Evolutionary conservation across 139 green algal species (phyloP), one percentile per base, ranked within the genome.

Genomic region (Auxenochlorella pyrenoidosa): DNA sequence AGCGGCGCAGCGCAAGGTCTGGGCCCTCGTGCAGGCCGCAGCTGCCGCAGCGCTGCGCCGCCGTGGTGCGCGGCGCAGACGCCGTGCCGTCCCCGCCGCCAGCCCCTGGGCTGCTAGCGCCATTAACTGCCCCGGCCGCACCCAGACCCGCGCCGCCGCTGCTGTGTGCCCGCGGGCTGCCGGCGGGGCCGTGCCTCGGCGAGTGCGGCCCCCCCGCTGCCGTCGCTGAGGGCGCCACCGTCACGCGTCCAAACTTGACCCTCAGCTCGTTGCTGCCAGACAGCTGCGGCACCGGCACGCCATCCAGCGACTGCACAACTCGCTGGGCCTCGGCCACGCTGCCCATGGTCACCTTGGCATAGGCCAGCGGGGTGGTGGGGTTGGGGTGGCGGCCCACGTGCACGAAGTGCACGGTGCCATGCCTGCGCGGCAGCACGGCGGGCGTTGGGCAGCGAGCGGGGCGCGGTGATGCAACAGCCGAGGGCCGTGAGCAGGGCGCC

Each of bases 331-430:
- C 79, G 32, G 54, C 59, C 5, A 75, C 22, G 32, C 47, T 73
- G 58, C 79, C 79, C 79, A 84, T 84, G 0, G 79, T 84, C 0
- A 84, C 58, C 21, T 83, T 83, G 54, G 78, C 51, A 24, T 71
- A 71, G 21, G 60, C 79, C 59, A 60, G n/a, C 22, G 59, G 79
- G 59, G 59, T 58, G 38, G 22, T 30, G 24, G 79, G 58, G 59
- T 47, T 36, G 24, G 79, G 38, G 79, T 76, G 79, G 59, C 73
- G 79, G 0, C 79, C 79, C 26, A 85, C 44, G 60, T 59, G 79
- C 36, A 32, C 34, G 28, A 85, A 75, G 38, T 85, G 59, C 60
- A 85, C 79, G 59, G 28, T 59, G 38, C 79, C 79, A 24, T 75
- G 75, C 38, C 79, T 85, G 79, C 38, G 13, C 24, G 47, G 47